Evolutionary conservation across 176 grass and related monocot genomes (phyloP), one percentile per base, ranked within the genome.

Genomic region (Bromus sterilis): DNA sequence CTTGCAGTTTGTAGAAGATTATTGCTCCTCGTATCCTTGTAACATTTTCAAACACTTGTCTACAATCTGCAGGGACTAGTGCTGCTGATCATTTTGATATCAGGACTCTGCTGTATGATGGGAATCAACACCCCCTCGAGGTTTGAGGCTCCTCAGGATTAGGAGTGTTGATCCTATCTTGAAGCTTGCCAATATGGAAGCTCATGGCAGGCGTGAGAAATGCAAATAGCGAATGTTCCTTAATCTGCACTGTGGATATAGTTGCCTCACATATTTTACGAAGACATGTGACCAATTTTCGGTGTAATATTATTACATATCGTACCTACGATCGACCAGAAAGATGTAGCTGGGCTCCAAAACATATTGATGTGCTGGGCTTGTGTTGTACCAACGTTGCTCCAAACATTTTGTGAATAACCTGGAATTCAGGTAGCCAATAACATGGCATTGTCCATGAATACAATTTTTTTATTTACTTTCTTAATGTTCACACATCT

Each of bases 81-180:
- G 74, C 78, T 97, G 86, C 76, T 97, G 43, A 88, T 97, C 84
- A 92, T 97, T 61, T 82, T 97, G 87, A 97, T 97, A 85, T 97
- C 94, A 58, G 94, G 94, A 8, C 71, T 97, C 25, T 86, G 86
- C 40, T 97, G 94, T 53, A 97, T 97, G 94, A 86, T 92, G 89
- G 94, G 94, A 66, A 97, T 97, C 12, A 89, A 97, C 65, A 90
- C 89, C 72, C 91, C 91, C 56, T 75, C 80, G 34, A 91, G 91
- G 83, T 97, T 97, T 74, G 91, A 94, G 62, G 76, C 91, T 81
- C 82, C 94, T 30, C 80, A 63, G 57, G 91, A 97, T 71, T 71
- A 46, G 68, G 39, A 71, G 80, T 93, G 86, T 69, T 94, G 71
- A 80, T 77, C 62, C 3, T 29, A 66, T 24, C 21, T 58, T 37